Conservation (phyloP, 495 filamentous ascomycete genomes). For the Aspergillus funiculosus region DNA sequence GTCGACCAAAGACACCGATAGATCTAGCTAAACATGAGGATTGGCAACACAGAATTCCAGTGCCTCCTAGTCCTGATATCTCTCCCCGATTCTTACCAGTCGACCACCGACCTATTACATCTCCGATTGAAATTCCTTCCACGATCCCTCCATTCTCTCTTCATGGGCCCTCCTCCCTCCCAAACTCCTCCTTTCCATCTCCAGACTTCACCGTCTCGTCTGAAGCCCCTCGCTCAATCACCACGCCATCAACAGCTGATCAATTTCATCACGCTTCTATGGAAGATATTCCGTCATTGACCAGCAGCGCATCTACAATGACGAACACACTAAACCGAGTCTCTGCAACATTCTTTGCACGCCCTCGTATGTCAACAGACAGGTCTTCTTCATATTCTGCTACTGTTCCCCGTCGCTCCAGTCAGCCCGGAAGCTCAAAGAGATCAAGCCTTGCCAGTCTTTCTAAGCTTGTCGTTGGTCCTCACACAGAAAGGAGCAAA, state of each 20-base stretch:
- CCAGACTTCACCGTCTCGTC: slow-evolving; percentile 48
- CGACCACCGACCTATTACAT: slow-evolving; percentile 44
- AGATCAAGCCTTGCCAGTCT: slow-evolving; percentile 80
- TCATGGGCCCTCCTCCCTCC: slow-evolving; percentile 33
- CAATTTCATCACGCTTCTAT: slow-evolving; percentile 66
- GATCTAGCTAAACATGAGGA: slow-evolving; percentile 33
- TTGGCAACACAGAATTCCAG: slow-evolving; percentile 18
- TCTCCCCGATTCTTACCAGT: slow-evolving; percentile 41
- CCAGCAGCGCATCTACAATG: slow-evolving; percentile 80
- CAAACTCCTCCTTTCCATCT: slow-evolving; percentile 45
- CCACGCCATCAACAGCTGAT: slow-evolving; percentile 45
- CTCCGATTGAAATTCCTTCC: slow-evolving; percentile 49
- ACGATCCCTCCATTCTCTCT: slow-evolving; percentile 44
- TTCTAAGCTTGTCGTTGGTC: slow-evolving; percentile 72
- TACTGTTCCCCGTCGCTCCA: slow-evolving; percentile 53
- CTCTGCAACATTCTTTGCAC: slow-evolving; percentile 42
- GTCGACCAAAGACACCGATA: slow-evolving; percentile 21
- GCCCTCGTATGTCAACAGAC: slow-evolving; percentile 47
- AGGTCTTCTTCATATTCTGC: slow-evolving; percentile 66
- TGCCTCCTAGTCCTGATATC: slow-evolving; percentile 37
- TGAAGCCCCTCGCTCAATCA: slow-evolving; percentile 51
- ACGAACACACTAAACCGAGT: slow-evolving; percentile 53
- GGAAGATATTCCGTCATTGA: slow-evolving; percentile 82
- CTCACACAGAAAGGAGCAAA: slow-evolving; percentile 74
- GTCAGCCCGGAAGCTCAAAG: slow-evolving; percentile 47